phyloP scores from a whole-genome alignment of 495 filamentous ascomycete species.

The Pyrenopolyporus hunteri region DNA sequence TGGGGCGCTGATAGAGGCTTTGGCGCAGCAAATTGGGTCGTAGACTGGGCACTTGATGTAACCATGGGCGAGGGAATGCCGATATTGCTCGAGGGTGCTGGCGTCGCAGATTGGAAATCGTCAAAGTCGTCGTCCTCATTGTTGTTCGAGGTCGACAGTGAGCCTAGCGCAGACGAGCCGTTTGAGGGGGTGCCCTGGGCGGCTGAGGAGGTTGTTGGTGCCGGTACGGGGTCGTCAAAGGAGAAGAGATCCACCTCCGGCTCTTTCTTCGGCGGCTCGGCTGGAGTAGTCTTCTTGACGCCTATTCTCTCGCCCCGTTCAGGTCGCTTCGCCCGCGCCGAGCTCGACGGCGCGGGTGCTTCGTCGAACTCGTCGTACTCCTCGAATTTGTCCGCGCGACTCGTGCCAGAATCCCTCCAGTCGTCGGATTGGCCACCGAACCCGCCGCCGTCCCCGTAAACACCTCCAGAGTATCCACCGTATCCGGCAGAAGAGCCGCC shows the following conservation, averaged over 20 bases:
- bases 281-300: conserved; percentile 57
- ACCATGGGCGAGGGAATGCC: conserved; percentile 62
- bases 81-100: conserved; percentile 54
- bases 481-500: conserved; percentile 69
- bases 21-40: conserved; percentile 77
- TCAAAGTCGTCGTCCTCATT: conserved; percentile 95
- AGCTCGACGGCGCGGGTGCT: conserved; percentile 58
- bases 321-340: conserved; percentile 51
- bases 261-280: conserved; percentile 72
- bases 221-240: conserved; percentile 72
- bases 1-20: conserved; percentile 82
- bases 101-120: conserved; percentile 93
- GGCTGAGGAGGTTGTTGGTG: conserved; percentile 56
- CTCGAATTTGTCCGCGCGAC: conserved; percentile 78
- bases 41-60: conserved; percentile 68
- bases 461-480: conserved; percentile 84
- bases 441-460: conserved; percentile 92
- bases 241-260: conserved; percentile 88
- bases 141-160: conserved; percentile 49
- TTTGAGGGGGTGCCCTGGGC: conserved; percentile 50
- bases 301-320: conserved; percentile 48
- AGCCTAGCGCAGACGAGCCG: conserved; percentile 60
- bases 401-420: conserved; percentile 61
- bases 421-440: conserved; percentile 74
- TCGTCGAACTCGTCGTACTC: conserved; percentile 98